A percentile compares a stretch with the other conserved stretches of the same genome.
Conservation (phyloP, 306 rosid species). For the Trifolium subterraneum region DNA sequence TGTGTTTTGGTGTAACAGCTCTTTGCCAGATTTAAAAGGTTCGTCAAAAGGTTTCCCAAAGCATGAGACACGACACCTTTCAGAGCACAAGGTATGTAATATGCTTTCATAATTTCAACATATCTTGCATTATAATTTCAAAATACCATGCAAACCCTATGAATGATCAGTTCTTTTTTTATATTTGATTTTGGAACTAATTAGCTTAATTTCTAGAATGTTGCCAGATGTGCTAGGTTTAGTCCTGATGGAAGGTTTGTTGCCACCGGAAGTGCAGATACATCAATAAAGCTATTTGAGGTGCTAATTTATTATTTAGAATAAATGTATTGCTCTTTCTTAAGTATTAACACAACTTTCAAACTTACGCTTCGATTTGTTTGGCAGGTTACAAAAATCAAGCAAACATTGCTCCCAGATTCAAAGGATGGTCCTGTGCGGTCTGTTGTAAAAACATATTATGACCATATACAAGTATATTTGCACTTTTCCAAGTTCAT, state of each 20-base stretch:
- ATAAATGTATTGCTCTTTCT: constrained; percentile 18
- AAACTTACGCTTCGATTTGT: constrained; percentile 36
- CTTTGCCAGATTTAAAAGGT: constrained; percentile 69
- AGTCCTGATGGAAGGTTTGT: constrained; percentile 89
- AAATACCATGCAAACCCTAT: constrained; percentile 7
- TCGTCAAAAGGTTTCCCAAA: constrained; percentile 77
- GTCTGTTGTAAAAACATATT: constrained; percentile 81
- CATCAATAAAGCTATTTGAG: constrained; percentile 93
- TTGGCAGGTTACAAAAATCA: constrained; percentile 82
- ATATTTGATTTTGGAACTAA: constrained; percentile 49
- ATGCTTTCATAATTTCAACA: constrained; percentile 1
- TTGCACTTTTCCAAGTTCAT: constrained; percentile 11
- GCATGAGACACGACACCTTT: constrained; percentile 90
- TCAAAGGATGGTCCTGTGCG: constrained; percentile 82
- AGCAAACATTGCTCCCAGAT: constrained; percentile 85
- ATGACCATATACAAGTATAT: constrained; percentile 77
- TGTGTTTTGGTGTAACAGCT: constrained; percentile 46
- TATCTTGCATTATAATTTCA: constrained; percentile 31
- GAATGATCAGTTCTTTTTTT: not conserved
- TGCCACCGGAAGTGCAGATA: constrained; percentile 93
- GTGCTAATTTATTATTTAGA: constrained; percentile 47
- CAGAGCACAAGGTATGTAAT: constrained; percentile 83
- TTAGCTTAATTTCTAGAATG: constrained; percentile 74
- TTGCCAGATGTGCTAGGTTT: constrained; percentile 95
- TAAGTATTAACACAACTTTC: constrained; percentile 25